A percentile compares a stretch with the other conserved stretches of the same genome.
phyloP scores from a whole-genome alignment of 2,329 filamentous ascomycete species.

The Colletotrichum higginsianum region DNA sequence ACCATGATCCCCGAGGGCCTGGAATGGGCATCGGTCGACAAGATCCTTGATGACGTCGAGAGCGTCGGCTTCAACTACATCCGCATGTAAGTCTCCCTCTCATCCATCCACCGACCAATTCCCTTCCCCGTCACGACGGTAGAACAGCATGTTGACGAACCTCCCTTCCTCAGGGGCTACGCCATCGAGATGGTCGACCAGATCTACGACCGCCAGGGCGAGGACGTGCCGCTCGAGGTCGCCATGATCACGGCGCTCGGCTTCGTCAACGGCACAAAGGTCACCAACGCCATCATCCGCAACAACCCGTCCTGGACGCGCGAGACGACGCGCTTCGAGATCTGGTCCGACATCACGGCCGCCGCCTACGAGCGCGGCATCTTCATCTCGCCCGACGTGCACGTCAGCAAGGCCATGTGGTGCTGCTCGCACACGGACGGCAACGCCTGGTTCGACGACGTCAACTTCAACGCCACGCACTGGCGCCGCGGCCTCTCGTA shows the following conservation, averaged over 20 bases:
- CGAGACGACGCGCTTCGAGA: conserved; percentile 68
- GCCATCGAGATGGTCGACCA: conserved; percentile 71
- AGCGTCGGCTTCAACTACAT: conserved; percentile 69
- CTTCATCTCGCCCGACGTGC: conserved; percentile 58
- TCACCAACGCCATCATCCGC: conserved; percentile 61
- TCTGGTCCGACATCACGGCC: conserved; percentile 43
- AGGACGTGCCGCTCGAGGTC: conserved; percentile 57
- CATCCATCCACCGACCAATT: too few species aligned
- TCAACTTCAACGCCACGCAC: conserved; percentile 65
- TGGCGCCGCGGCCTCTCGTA: conserved; percentile 70
- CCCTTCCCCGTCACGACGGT: too few species aligned
- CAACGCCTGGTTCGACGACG: conserved; percentile 70
- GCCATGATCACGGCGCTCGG: conserved; percentile 60
- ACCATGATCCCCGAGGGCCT: conserved; percentile 72
- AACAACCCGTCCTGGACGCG: conserved; percentile 68
- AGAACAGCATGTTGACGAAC: background rate
- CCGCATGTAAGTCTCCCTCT: conserved; percentile 52
- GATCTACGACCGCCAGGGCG: conserved; percentile 56
- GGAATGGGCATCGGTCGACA: conserved; percentile 65
- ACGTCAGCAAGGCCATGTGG: conserved; percentile 58
- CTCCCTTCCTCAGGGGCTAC: conserved; percentile 56
- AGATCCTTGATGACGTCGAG: conserved; percentile 65
- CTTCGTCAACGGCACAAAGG: conserved; percentile 61
- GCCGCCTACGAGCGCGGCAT: conserved; percentile 49
- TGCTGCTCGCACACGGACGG: conserved; percentile 65